Evolutionary conservation across 176 grass and related monocot species (phyloP), one percentile per base, ranked within the genome.

Genomic region (Eremochloa ophiuroides): DNA sequence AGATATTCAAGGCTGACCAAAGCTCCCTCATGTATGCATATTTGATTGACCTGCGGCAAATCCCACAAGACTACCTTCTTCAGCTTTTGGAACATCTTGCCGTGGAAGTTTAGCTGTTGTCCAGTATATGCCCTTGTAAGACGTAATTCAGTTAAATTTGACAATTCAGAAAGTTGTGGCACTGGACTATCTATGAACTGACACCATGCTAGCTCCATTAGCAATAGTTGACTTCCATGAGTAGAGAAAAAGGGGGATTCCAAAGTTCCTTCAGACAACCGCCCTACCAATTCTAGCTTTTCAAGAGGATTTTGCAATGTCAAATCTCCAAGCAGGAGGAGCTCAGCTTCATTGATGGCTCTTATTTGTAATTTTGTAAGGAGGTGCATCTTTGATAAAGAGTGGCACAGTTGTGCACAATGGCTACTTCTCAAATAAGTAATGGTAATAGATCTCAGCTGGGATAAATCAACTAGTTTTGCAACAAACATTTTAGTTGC

Each of bases 391-490:
- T 77, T 82, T 43, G 75, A 89, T 72, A 92, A 78, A 38, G 86
- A 83, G 25, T 22, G 3, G 48, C 87, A 86, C 62, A 86, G 58
- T 33, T 64, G 58, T 70, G 30, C 9, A 33, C 67, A 92, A 2
- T 86, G 55, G 27, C 20, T 84, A 48, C 67, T 59, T 39, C 74
- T 86, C 2, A 89, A 33, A 42, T 50, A 22, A 34, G 33, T 60
- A 83, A 92, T 84, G 50, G 31, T 42, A 30, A 92, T 66, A 27
- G 43, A n/a, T 62, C 80, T 92, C 11, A 89, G n/a, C 5, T 89
- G 69, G 22, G 73, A 76, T 62, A 92, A 81, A 53, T 84, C 77
- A 51, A 30, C 61, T 17, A 89, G 23, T 33, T 62, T 61, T 60
- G 69, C 47, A 43, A 83, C 74, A 30, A 86, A 66, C 4, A 46